Conservation (phyloP, 352 stramenopile genomes). For the Bremia lactucae region DNA sequence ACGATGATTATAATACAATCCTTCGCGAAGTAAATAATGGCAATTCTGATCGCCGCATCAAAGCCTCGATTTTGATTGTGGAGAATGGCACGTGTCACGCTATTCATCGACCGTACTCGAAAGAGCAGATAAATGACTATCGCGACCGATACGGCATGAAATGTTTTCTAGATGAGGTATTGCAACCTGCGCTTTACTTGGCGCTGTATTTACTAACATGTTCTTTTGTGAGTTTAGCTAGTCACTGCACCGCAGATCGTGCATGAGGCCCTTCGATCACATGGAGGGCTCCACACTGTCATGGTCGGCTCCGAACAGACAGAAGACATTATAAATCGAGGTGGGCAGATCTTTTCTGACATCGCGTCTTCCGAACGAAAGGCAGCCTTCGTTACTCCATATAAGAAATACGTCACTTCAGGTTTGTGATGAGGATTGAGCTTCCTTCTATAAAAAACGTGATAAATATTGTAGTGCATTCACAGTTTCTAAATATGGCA, state of each 20-base stretch:
- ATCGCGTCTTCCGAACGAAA: conserved; percentile 50
- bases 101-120: conserved; percentile 47
- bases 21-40: conserved; percentile 52
- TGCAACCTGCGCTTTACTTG: too few relatives aligned
- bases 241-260: conserved; percentile 76
- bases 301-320: conserved; percentile 63
- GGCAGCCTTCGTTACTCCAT: conserved; percentile 68
- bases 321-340: conserved; percentile 67
- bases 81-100: conserved; percentile 41
- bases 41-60: conserved; percentile 32
- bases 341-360: conserved; percentile 47
- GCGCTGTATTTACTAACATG: neutral
- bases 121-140: conserved; percentile 42
- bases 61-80: conserved; percentile 59
- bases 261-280: conserved; percentile 56
- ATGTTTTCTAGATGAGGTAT: conserved; percentile 73
- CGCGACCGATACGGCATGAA: conserved; percentile 49
- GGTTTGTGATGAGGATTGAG: conserved; percentile 16
- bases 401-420: conserved; percentile 81
- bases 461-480: neutral
- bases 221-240: conserved; percentile 24
- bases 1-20: conserved; percentile 76
- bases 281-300: conserved; percentile 70
- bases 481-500: conserved; percentile 73
- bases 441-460: too few relatives aligned